Evolutionary conservation across 169 alveolate species (phyloP).

Genomic region (Plasmodium adleri): DNA sequence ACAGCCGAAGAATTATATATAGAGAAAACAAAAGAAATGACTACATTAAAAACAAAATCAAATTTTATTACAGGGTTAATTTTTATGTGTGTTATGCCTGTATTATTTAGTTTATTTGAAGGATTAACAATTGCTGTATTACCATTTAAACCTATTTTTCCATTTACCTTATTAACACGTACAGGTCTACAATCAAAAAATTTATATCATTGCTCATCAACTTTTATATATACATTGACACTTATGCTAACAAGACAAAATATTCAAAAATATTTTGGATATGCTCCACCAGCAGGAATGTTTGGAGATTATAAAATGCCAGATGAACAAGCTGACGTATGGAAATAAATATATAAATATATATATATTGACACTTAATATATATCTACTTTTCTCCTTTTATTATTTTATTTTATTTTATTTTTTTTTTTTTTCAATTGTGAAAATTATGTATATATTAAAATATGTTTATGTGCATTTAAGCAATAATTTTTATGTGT

Average conservation of each 20-base stretch:
- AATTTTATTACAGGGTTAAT: constrained; percentile 83
- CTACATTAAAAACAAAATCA: constrained; percentile 67
- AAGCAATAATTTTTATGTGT: no score
- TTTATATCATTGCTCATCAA: constrained; percentile 83
- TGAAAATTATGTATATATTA: no score
- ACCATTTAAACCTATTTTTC: constrained; percentile 86
- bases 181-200: constrained; percentile 80
- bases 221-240: constrained; percentile 84
- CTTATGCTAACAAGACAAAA: constrained; percentile 82
- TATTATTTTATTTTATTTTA: background rate
- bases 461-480: no score
- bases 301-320: constrained; percentile 77
- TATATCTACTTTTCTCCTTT: background rate
- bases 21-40: constrained; percentile 69
- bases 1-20: constrained; percentile 59
- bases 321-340: constrained; percentile 67
- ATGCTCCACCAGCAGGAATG: constrained; percentile 77
- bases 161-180: constrained; percentile 81
- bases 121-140: constrained; percentile 84
- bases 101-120: constrained; percentile 87
- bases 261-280: constrained; percentile 82
- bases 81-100: constrained; percentile 86
- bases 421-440: background rate
- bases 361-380: background rate
- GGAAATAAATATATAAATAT: constrained; percentile 38